Evolutionary conservation across 208 protist species (phyloP).

Genomic region (Trypanosoma platydactyli): DNA sequence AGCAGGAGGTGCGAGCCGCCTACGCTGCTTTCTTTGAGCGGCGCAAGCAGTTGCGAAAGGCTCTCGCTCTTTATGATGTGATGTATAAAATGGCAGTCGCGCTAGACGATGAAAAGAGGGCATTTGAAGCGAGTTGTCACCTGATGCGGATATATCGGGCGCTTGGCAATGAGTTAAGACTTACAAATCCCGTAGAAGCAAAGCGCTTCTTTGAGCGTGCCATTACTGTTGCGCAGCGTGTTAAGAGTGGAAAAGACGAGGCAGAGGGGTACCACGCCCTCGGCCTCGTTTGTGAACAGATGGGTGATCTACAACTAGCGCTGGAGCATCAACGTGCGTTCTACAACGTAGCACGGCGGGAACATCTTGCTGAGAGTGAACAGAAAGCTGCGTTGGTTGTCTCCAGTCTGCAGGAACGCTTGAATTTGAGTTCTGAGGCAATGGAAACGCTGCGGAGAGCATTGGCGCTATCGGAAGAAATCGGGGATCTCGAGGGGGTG

Average conservation of each 20-base stretch:
- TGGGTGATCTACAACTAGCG: slow-evolving; percentile 60
- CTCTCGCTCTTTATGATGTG: slow-evolving; percentile 58
- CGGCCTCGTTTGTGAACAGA: slow-evolving; percentile 69
- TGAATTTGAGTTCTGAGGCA: slow-evolving; percentile 65
- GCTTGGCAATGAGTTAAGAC: slow-evolving; percentile 46
- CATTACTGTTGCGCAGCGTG: slow-evolving; percentile 43
- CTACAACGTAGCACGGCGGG: slow-evolving; percentile 47
- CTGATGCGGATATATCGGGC: slow-evolving; percentile 71
- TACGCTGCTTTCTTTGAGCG: slow-evolving; percentile 76
- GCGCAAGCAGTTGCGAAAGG: slow-evolving; percentile 44
- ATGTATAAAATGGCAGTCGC: slow-evolving; percentile 70
- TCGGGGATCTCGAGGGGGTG: slow-evolving; percentile 59
- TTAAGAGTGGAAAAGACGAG: slow-evolving; percentile 42
- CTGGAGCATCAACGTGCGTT: slow-evolving; percentile 72
- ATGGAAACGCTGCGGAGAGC: slow-evolving; percentile 63
- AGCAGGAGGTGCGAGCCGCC: slow-evolving; percentile 54
- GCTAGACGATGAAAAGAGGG: slow-evolving; percentile 42
- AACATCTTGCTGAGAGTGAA: slow-evolving; percentile 44
- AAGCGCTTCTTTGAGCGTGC: slow-evolving; percentile 52
- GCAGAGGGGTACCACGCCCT: slow-evolving; percentile 64
- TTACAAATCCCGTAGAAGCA: slow-evolving; percentile 36
- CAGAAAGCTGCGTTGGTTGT: slow-evolving; percentile 64
- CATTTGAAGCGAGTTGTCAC: slow-evolving; percentile 43
- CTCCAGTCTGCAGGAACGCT: slow-evolving; percentile 78
- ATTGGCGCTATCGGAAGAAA: slow-evolving; percentile 66